A percentile compares a stretch with the other conserved stretches of the same genome.
These are phyloP conservation scores for Talaromyces sp. DNA, from an alignment of 2,329 filamentous ascomycete genomes.

Conservation along the genomic window DNA sequence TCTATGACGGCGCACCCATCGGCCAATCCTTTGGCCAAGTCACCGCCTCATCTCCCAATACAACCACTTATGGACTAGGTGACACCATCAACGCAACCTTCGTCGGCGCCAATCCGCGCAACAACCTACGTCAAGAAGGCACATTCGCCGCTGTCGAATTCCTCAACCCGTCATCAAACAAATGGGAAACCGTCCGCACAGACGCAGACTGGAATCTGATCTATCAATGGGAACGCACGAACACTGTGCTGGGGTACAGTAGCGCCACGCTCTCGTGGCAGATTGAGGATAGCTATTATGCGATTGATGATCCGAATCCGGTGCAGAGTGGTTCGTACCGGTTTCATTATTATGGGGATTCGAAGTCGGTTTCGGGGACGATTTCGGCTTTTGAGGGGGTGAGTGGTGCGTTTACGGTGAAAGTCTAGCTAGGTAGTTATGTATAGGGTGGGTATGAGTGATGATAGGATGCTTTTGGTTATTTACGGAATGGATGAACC, in stretches of 20 bases:
- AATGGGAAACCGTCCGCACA: conserved; percentile 67
- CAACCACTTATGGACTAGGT: conserved; percentile 59
- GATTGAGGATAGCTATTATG: conserved; percentile 58
- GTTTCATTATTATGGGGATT: conserved; percentile 79
- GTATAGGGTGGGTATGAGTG: neutral
- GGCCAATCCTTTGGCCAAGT: conserved; percentile 71
- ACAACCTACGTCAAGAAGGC: conserved; percentile 74
- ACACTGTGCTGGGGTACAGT: conserved; percentile 68
- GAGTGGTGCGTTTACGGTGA: conserved; percentile 51
- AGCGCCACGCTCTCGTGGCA: conserved; percentile 81
- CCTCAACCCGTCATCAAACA: conserved; percentile 44
- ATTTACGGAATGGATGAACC: neutral
- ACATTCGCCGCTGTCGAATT: conserved; percentile 78
- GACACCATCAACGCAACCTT: conserved; percentile 67
- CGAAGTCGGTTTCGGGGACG: conserved; percentile 62
- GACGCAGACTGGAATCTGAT: conserved; percentile 83
- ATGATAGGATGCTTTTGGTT: neutral
- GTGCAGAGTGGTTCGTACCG: conserved; percentile 66
- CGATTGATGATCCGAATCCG: conserved; percentile 34
- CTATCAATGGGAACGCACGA: conserved; percentile 75
- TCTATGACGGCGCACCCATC: conserved; percentile 66
- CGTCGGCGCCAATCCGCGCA: conserved; percentile 84
- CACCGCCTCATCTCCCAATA: conserved; percentile 51
- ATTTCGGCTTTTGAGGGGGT: conserved; percentile 69
- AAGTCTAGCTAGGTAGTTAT: neutral